Evolutionary conservation across 805 yeast genomes (phyloP), one percentile per base, ranked within the genome.

Genomic region (Metschnikowia peoriensis): DNA sequence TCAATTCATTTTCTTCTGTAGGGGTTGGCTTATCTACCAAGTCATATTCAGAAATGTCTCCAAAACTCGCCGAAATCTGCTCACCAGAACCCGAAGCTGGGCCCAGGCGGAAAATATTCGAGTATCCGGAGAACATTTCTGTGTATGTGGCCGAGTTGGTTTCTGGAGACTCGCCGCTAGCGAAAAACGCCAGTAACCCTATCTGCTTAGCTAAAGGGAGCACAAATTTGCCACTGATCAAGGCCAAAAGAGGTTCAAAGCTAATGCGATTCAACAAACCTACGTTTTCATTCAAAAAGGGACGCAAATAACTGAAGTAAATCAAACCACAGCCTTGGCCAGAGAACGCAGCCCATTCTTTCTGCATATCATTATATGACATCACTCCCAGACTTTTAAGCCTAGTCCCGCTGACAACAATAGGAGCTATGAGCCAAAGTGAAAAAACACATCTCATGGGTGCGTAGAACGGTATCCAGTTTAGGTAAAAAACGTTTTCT

Each of bases 391-490:
- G 39, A 48, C 41, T 51, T 41, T 45, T 39, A 34, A 50, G 45
- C 38, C 60, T 54, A 12, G 71, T 59, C 55, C 76, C 60, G 7
- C 83, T 81, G 32, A 80, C 68, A 6, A 85, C 79, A 44, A 89
- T 61, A 34, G 81, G 76, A 41, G 81, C 62, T 28, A 73, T 75
- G 4, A 85, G 62, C 51, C 78, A 75, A 37, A 77, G 41, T 1
- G 86, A 60, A 4, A 79, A 65, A 59, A 77, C 81, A 45, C 87
- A 78, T 1, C 94, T 93, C 15, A 86, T 54, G 38, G 78, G 56
- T 34, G 54, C 43, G 49, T 58, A 58, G 10, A 59, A 40, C 5
- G 63, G 63, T 43, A 59, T 41, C 42, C 68, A 62, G 40, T 76
- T 61, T n/a, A 88, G 47, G 17, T 80, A 71, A 9, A 78, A 67